Evolutionary conservation across 2,329 filamentous ascomycete genomes (phyloP).

Genomic region (Apiospora malaysiana): DNA sequence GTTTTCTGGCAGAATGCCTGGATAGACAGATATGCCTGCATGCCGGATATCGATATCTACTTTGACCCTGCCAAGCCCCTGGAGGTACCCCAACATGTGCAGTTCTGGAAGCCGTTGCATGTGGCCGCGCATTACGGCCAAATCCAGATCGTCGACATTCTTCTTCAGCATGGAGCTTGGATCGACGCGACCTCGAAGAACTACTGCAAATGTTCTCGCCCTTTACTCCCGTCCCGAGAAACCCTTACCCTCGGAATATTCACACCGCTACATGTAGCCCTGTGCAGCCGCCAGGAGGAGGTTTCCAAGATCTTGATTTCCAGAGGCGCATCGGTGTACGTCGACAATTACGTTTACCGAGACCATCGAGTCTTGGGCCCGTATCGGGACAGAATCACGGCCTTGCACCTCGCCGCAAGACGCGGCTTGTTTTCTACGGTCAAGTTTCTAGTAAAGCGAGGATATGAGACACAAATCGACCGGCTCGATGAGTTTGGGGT

Average conservation of each 20-base stretch:
- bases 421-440: not conserved
- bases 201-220: not conserved
- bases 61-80: not conserved
- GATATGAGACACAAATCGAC: not conserved
- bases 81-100: not conserved
- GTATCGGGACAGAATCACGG: not conserved
- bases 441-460: not conserved
- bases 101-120: not conserved
- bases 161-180: not conserved
- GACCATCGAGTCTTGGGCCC: not conserved
- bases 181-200: not conserved
- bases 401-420: not conserved
- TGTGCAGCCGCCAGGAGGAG: not conserved
- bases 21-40: not conserved
- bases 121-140: not conserved
- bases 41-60: not conserved
- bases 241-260: not conserved
- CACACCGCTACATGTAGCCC: not conserved
- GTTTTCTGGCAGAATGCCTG: not conserved
- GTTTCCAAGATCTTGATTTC: not conserved
- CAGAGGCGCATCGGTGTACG: not conserved
- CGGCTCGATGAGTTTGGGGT: not conserved
- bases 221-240: not conserved
- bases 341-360: not conserved
- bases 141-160: not conserved